These are phyloP conservation scores for Coix lacrymajobi DNA, from an alignment of 176 grass and related monocot species.

Conservation along the genomic window DNA sequence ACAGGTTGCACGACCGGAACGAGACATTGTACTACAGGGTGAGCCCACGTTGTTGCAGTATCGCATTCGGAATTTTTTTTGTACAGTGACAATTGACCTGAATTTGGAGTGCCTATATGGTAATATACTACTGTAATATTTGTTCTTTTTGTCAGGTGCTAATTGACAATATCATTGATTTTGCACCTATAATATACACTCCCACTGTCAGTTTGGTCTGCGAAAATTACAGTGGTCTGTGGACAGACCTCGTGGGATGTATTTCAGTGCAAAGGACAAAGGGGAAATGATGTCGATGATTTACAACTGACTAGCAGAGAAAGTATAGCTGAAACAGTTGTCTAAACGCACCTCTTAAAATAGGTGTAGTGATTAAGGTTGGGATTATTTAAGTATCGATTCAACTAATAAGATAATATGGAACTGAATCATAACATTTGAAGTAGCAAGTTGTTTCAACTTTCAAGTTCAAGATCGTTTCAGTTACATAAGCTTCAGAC, in stretches of 20 bases:
- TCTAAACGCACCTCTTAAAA: background rate
- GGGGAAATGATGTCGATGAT: slow-evolving; percentile 99
- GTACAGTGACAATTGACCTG: background rate
- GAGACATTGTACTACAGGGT: slow-evolving; percentile 98
- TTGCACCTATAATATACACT: slow-evolving; percentile 93
- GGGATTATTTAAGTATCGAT: background rate
- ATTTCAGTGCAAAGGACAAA: slow-evolving; percentile 96
- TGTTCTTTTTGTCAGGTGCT: slow-evolving; percentile 64
- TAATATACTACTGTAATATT: no score
- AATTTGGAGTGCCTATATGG: background rate
- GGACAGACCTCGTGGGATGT: slow-evolving; percentile 94
- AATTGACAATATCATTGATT: slow-evolving; percentile 98
- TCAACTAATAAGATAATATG: background rate
- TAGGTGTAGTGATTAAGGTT: background rate
- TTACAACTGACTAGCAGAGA: slow-evolving; percentile 87
- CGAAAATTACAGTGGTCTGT: slow-evolving; percentile 85
- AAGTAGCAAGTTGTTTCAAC: no score
- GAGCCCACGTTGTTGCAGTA: slow-evolving; percentile 16
- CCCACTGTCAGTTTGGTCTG: slow-evolving; percentile 93
- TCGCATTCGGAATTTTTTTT: background rate
- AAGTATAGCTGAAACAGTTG: slow-evolving; percentile 24
- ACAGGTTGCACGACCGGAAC: slow-evolving; percentile 92
- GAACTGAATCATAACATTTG: background rate
- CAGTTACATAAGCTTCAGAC: no score
- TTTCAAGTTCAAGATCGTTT: no score